These are phyloP conservation scores for Camelina neglecta DNA, from an alignment of 345 rosid species.

Conservation along the genomic window DNA sequence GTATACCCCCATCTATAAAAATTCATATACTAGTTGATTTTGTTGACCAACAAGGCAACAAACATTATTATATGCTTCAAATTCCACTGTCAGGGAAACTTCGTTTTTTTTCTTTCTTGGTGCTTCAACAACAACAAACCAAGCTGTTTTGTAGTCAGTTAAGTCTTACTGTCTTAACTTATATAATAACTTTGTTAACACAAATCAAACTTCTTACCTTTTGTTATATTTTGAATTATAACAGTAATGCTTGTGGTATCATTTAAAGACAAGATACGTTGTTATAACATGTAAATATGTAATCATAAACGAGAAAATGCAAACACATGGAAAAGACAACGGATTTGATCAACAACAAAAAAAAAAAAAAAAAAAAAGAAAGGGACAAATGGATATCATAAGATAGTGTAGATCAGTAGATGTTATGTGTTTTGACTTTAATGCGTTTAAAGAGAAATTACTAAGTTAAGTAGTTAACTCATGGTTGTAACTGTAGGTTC, in stretches of 20 bases:
- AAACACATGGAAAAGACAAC: neutral
- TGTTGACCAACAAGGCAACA: constrained; percentile 42
- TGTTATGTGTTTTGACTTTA: neutral
- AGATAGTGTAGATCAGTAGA: no score
- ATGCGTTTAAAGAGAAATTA: neutral
- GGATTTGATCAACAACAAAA: neutral
- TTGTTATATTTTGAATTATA: no score
- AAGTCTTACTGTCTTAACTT: neutral
- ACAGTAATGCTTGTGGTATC: neutral
- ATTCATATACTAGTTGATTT: constrained; percentile 21
- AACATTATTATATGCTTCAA: constrained; percentile 15
- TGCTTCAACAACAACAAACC: neutral
- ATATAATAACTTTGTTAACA: neutral
- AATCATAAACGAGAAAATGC: neutral
- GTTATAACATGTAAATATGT: neutral
- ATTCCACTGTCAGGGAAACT: neutral
- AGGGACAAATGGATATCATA: neutral
- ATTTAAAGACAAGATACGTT: neutral
- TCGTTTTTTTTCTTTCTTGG: neutral
- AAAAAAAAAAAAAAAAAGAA: no score
- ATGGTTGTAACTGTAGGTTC: neutral
- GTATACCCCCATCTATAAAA: neutral
- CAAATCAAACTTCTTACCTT: neutral
- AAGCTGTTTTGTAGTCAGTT: neutral
- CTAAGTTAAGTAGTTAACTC: neutral